phyloP scores from a whole-genome alignment of 1,284 basidiomycete genomes.

The Puccinia horiana region DNA sequence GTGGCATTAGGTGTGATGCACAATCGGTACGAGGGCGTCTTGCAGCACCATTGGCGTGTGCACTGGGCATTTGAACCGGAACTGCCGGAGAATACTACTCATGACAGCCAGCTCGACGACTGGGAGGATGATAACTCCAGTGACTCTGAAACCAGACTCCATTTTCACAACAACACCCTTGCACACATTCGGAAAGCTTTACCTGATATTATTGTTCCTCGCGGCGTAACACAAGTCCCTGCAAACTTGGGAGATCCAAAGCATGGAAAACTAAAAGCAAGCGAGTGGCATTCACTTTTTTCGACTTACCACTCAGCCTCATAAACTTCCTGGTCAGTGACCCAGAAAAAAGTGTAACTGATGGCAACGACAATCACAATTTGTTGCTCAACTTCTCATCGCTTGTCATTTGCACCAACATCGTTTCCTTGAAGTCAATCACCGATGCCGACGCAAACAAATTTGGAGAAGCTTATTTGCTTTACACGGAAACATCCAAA shows the following conservation, averaged over 20 bases:
- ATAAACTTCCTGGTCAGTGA: constrained; percentile 1
- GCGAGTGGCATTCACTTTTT: constrained; percentile 50
- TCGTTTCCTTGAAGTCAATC: neutral
- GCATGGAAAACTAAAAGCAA: constrained; percentile 51
- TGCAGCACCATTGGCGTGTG: constrained; percentile 2
- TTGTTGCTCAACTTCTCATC: neutral
- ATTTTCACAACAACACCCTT: neutral
- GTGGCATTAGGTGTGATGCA: constrained; percentile 14
- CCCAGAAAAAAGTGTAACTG: neutral
- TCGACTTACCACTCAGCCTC: constrained; percentile 44
- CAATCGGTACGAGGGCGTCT: constrained; percentile 32
- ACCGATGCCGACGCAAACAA: neutral
- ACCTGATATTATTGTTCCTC: constrained; percentile 43
- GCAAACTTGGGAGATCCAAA: constrained; percentile 41
- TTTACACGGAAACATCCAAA: constrained; percentile 6
- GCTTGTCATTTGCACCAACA: neutral
- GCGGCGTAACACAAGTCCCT: constrained; percentile 45
- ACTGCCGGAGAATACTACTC: neutral
- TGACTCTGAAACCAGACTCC: neutral
- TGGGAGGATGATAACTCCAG: neutral
- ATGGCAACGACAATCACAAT: neutral
- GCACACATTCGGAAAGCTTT: neutral
- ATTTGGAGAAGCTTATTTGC: neutral
- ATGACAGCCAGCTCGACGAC: neutral
- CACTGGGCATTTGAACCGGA: constrained; percentile 6